Evolutionary conservation across 768 basidiomycete species (phyloP).

Genomic region (Pluteus cervinus): DNA sequence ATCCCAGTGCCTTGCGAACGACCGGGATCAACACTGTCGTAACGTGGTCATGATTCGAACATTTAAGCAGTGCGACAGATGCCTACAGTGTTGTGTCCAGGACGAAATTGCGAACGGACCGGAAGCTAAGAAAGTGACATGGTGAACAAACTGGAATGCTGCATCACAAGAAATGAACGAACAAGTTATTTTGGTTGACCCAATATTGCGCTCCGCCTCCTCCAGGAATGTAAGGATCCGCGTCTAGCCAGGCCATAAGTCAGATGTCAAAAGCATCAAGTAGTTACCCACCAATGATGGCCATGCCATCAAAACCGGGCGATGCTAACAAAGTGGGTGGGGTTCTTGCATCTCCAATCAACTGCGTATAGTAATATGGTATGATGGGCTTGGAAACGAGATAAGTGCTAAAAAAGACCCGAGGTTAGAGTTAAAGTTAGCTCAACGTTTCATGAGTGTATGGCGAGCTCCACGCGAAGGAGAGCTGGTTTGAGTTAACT

Average conservation of each 20-base stretch:
- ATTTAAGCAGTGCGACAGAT: not conserved
- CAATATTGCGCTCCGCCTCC: slow-evolving; percentile 61
- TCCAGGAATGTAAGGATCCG: slow-evolving; percentile 63
- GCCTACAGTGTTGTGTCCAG: slow-evolving; percentile 53
- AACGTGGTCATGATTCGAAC: not conserved
- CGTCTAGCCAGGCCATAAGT: slow-evolving; percentile 35
- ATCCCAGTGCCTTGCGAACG: slow-evolving; percentile 57
- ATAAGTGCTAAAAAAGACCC: slow-evolving; percentile 69
- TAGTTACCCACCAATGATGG: slow-evolving; percentile 58
- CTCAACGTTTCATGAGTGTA: too few relatives aligned
- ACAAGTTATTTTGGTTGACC: slow-evolving; percentile 67
- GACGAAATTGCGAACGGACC: slow-evolving; percentile 68
- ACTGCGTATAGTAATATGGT: slow-evolving; percentile 71
- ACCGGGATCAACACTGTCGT: slow-evolving; percentile 43
- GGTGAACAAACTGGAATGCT: too few relatives aligned
- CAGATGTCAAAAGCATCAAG: not conserved
- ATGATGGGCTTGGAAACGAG: slow-evolving; percentile 62
- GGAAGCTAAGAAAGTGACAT: slow-evolving; percentile 39
- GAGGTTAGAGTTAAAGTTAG: too few relatives aligned
- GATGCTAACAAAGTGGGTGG: slow-evolving; percentile 65
- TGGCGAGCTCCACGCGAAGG: not conserved
- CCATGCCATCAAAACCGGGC: slow-evolving; percentile 57
- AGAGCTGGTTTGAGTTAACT: not conserved
- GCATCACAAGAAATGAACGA: slow-evolving; percentile 14
- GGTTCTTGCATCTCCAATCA: slow-evolving; percentile 67